Percentiles rank a stretch among this genome's conserved stretches.
Evolutionary conservation across 2,329 filamentous ascomycete genomes (phyloP).

Genomic region (Monosporascus sp.): DNA sequence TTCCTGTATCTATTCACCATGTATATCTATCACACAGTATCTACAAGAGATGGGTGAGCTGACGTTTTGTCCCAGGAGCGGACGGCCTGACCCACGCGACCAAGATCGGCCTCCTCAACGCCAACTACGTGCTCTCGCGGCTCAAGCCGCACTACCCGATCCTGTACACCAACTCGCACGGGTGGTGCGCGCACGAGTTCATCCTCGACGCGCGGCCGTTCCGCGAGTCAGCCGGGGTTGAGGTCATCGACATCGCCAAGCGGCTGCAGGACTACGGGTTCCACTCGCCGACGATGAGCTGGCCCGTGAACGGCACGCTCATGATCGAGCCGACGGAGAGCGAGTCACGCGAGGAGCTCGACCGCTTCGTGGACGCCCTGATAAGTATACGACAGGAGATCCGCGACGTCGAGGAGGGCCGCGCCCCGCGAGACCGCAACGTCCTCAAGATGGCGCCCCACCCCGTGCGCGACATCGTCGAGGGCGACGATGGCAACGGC

Average conservation of each 20-base stretch:
- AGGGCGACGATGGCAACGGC: slow-evolving; percentile 48
- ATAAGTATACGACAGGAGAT: slow-evolving; percentile 86
- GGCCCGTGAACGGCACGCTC: slow-evolving; percentile 89
- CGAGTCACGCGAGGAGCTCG: slow-evolving; percentile 86
- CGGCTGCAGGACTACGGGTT: slow-evolving; percentile 96
- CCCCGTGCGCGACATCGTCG: slow-evolving; percentile 73
- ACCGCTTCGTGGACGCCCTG: slow-evolving; percentile 87
- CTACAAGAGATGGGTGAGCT: not conserved
- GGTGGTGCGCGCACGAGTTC: slow-evolving; percentile 93
- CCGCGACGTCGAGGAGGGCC: slow-evolving; percentile 73
- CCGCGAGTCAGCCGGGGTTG: slow-evolving; percentile 75
- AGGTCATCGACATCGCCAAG: slow-evolving; percentile 94
- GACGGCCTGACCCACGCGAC: slow-evolving; percentile 83
- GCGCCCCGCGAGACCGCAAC: slow-evolving; percentile 69
- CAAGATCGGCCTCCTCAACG: slow-evolving; percentile 88
- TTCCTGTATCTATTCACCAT: not conserved
- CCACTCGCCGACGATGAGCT: slow-evolving; percentile 95
- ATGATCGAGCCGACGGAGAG: slow-evolving; percentile 98
- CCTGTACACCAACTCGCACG: slow-evolving; percentile 86
- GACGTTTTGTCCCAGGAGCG: slow-evolving; percentile 35
- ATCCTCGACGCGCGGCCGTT: slow-evolving; percentile 87
- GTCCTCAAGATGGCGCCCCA: slow-evolving; percentile 89
- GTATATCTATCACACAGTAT: not conserved
- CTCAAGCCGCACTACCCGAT: slow-evolving; percentile 84
- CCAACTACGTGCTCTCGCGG: slow-evolving; percentile 90